Conservation (phyloP, 2,329 filamentous ascomycete genomes). For the Clarireedia monteithiana region DNA sequence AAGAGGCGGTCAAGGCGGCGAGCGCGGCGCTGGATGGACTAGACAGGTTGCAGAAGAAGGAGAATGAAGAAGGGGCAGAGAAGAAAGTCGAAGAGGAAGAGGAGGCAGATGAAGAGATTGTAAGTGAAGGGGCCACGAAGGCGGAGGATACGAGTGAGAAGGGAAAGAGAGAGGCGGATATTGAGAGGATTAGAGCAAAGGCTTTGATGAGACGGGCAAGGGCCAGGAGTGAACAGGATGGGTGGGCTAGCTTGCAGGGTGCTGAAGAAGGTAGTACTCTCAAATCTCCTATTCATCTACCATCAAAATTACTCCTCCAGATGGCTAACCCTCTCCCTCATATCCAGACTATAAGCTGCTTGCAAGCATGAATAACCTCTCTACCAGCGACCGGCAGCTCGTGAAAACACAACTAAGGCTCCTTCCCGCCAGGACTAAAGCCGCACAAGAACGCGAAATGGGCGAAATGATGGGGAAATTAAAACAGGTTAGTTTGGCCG, state of each 20-base stretch:
- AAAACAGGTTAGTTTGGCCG: constrained; percentile 54
- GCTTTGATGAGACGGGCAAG: constrained; percentile 51
- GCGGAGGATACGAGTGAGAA: constrained; percentile 32
- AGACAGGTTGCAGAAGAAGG: constrained; percentile 45
- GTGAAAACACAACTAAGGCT: constrained; percentile 58
- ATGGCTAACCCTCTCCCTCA: neutral
- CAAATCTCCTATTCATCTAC: neutral
- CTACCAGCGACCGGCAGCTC: constrained; percentile 56
- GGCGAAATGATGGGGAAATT: constrained; percentile 97
- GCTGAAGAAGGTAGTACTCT: constrained; percentile 46
- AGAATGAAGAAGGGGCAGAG: constrained; percentile 45
- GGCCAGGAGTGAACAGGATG: constrained; percentile 55
- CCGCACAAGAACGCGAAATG: constrained; percentile 80
- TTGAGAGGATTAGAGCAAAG: constrained; percentile 73
- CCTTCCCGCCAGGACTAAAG: constrained; percentile 62
- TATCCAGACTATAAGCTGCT: constrained; percentile 63
- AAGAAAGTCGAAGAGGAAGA: constrained; percentile 30
- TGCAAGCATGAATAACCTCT: constrained; percentile 50
- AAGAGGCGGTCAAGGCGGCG: constrained; percentile 68
- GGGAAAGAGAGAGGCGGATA: constrained; percentile 49
- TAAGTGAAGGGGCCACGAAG: constrained; percentile 49
- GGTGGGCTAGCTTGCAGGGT: constrained; percentile 73
- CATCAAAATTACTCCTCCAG: neutral
- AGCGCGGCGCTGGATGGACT: constrained; percentile 65
- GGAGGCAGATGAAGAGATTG: constrained; percentile 50